Base-by-base conservation (phyloP, 192 early-diverging fungal species). In the Mortierella hygrophila region DNA sequence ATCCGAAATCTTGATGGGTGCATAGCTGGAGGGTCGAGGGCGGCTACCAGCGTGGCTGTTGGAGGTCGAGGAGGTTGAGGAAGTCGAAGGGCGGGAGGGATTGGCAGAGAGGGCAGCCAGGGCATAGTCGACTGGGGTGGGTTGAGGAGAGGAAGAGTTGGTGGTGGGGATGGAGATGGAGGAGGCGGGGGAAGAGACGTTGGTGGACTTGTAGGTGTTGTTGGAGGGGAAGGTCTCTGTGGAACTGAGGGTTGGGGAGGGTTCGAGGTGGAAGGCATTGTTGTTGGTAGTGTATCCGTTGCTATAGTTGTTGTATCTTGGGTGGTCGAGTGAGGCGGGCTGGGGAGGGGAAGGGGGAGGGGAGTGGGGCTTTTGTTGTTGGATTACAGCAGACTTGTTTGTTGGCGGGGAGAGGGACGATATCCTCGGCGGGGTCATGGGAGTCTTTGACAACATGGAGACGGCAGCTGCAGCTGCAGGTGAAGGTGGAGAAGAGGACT, bases 21-120 rank as follows among this genome's bases (percentile, higher is more conserved):
- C 68, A 77, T 86, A 86, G 68, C 83, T 86, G 26, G 83, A 86
- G 35, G 83, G 83, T 47, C 83, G 74, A 44, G 83, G 83, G 1
- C 83, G 74, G 49, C 16, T 65, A 21, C 54, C 55, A 3, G 78
- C 55, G 6, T 47, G 68, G n/a, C 41, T 72, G 46, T 63, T 52
- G 18, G 74, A 46, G 40, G 63, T 32, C 8, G 82, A 77, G 20
- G 81, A 76, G 0, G 60, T 78, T 38, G 77, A 78, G 13, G 75
- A 74, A n/a, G 76, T 78, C 7, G 83, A 78, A 46, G 78, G 70
- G 42, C 77, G 42, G 21, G 82, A 47, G 1, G 77, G 37, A 37
- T 26, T 69, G 29, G 77, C 72, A 47, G 78, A 75, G 42, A 79
- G 69, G 20, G 83, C 55, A 23, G 83, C 74, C 10, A 75, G 49